Base-by-base conservation (phyloP, 176 grass and related monocot genomes). In the Zizania latifolia region DNA sequence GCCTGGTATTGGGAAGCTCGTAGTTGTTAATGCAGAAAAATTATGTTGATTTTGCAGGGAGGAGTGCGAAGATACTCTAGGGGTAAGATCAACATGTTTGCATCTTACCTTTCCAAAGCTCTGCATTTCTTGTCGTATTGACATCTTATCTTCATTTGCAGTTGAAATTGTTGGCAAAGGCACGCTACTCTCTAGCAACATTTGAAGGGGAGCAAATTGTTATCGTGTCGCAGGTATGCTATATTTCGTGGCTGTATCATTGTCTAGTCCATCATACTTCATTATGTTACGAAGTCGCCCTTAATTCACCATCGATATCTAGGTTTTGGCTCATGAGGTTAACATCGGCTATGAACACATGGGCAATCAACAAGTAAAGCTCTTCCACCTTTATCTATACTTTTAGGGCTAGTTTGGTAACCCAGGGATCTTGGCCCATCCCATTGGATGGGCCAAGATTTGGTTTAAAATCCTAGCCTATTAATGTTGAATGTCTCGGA, bases 311-410 rank as follows among this genome's bases (percentile, higher is more conserved):
- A 58, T 15, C 60, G 23, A 27, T 61, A 11, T 58, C 57, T 84
- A 96, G 93, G 89, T 96, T 67, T 75, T 96, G 76, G 84, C 91
- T 19, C 79, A 92, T 1, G 95, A 94, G 64, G 95, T 92, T 31
- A 98, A 98, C 67, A 86, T 94, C 11, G 95, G 91, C 10, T 98
- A 98, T 21, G 91, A 98, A 72, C 86, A 94, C 77, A 94, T 98
- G 91, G 84, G 84, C 41, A 98, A 86, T 87, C 89, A 90, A 71
- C 91, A 98, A 77, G 95, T 98, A 98, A 75, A 74, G 23, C 4
- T 63, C 50, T 69, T 77, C 26, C 21, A 32, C 35, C 23, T 82
- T 36, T 48, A 36, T 4, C 40, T 23, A 2, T 80, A 22, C 86
- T 78, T 8, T 76, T 72, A n/a, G n/a, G n/a, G n/a, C n/a, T n/a